A percentile compares a stretch with the other conserved stretches of the same genome.
Evolutionary conservation across 2,329 filamentous ascomycete species (phyloP).

Genomic region (Whalleya microplaca): DNA sequence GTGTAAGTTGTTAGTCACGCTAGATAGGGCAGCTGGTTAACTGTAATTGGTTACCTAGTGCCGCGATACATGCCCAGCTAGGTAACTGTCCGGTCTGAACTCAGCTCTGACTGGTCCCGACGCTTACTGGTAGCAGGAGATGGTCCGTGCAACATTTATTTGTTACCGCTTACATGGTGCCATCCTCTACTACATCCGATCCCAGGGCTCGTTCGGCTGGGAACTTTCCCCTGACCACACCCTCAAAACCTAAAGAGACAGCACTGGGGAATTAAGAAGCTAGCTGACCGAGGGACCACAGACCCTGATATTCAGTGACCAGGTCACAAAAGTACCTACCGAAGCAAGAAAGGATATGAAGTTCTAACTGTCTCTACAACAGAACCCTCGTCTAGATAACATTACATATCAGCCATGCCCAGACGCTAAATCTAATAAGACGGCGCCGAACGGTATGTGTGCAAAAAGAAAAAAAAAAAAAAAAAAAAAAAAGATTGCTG

Average conservation of each 20-base stretch:
- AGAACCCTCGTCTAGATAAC: too few relatives aligned
- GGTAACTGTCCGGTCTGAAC: conserved; percentile 15
- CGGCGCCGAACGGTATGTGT: too few relatives aligned
- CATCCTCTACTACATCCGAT: background rate
- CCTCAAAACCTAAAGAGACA: background rate
- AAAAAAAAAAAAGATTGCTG: background rate
- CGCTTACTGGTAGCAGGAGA: background rate
- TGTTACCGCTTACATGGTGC: background rate
- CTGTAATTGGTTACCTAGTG: background rate
- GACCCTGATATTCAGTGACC: too few relatives aligned
- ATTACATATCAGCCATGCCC: too few relatives aligned
- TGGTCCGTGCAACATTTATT: background rate
- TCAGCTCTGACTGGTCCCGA: conserved; percentile 12
- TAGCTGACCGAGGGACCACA: too few relatives aligned
- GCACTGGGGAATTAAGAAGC: too few relatives aligned
- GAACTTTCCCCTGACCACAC: background rate
- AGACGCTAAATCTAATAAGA: background rate
- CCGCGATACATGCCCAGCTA: conserved; percentile 16
- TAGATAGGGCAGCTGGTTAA: background rate
- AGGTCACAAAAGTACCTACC: too few relatives aligned
- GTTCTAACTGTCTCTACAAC: too few relatives aligned
- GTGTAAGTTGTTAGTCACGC: background rate
- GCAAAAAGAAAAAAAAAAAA: too few relatives aligned
- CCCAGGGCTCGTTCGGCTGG: background rate
- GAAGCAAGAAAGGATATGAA: too few relatives aligned